Percentiles rank a stretch among this genome's conserved stretches.
Conservation (phyloP, 306 rosid genomes). For the Prinsepia uniflora region DNA sequence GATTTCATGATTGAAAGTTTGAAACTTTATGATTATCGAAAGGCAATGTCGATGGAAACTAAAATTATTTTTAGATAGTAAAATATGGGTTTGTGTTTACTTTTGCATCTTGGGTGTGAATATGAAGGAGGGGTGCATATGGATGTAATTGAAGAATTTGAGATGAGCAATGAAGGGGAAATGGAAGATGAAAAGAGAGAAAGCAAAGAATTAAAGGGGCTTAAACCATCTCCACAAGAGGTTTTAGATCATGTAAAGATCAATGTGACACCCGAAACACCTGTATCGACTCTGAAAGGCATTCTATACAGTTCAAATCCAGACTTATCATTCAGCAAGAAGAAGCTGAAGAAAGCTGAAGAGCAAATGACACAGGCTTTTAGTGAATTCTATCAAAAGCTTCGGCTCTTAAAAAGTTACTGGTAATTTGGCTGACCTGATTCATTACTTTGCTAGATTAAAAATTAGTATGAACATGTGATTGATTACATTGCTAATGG, state of each 20-base stretch:
- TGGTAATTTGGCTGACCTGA: slow-evolving; percentile 40
- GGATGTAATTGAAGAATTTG: slow-evolving; percentile 63
- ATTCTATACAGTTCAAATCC: slow-evolving; percentile 33
- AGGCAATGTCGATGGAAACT: too few species aligned
- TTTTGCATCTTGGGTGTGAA: not conserved
- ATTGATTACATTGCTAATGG: slow-evolving; percentile 16
- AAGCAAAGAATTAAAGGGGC: slow-evolving; percentile 22
- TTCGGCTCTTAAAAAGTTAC: slow-evolving; percentile 57
- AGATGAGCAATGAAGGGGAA: slow-evolving; percentile 39
- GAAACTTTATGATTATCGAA: not conserved
- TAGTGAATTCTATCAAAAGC: slow-evolving; percentile 58
- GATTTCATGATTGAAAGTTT: not conserved
- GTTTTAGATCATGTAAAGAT: slow-evolving; percentile 54
- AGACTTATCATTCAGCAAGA: slow-evolving; percentile 45
- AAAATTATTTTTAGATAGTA: not conserved
- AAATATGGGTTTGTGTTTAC: not conserved
- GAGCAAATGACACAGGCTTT: slow-evolving; percentile 50
- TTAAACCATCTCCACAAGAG: slow-evolving; percentile 47
- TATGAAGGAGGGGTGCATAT: slow-evolving; percentile 34
- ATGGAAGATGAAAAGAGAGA: slow-evolving; percentile 24
- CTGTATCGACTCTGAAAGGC: slow-evolving; percentile 49
- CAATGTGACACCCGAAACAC: slow-evolving; percentile 54
- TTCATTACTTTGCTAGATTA: not conserved
- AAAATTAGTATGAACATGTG: not conserved
- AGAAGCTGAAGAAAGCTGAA: slow-evolving; percentile 57